phyloP scores from a whole-genome alignment of 2,329 filamentous ascomycete genomes.

The Bimuria novae-zelandiae region DNA sequence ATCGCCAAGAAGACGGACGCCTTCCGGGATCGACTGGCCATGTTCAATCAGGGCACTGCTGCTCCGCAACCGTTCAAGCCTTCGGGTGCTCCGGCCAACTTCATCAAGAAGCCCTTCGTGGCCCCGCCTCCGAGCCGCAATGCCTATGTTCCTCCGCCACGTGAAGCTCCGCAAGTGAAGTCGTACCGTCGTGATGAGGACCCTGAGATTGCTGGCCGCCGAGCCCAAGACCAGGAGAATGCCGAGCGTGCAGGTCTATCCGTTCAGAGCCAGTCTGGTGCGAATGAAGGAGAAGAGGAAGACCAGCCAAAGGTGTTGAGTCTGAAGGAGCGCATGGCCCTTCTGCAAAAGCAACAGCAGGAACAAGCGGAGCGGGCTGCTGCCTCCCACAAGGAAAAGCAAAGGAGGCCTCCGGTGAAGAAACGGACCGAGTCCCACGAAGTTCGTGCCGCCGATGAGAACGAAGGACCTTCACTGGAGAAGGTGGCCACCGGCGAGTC shows the following conservation, averaged over 20 bases:
- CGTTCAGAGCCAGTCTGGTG: constrained; percentile 42
- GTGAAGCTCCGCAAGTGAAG: constrained; percentile 72
- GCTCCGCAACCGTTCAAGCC: constrained; percentile 92
- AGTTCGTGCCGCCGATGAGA: constrained; percentile 30
- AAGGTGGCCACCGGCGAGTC: constrained; percentile 42
- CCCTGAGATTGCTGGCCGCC: constrained; percentile 64
- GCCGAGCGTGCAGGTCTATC: constrained; percentile 71
- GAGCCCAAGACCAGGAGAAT: constrained; percentile 67
- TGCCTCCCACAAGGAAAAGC: constrained; percentile 79
- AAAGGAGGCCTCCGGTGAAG: constrained; percentile 70
- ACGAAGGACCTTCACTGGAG: constrained; percentile 45
- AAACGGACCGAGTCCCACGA: constrained; percentile 62
- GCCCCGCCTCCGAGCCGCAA: constrained; percentile 91
- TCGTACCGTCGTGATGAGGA: constrained; percentile 89
- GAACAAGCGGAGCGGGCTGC: constrained; percentile 85
- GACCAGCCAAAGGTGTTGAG: constrained; percentile 90
- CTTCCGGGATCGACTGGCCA: constrained; percentile 94
- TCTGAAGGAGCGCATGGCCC: constrained; percentile 91
- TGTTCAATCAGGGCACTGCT: constrained; percentile 89
- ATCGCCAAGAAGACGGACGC: constrained; percentile 80
- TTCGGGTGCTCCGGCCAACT: constrained; percentile 65
- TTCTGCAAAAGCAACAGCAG: constrained; percentile 90
- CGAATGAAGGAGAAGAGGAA: constrained; percentile 64
- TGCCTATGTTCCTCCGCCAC: constrained; percentile 79
- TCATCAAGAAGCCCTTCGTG: constrained; percentile 97